Evolutionary conservation across 2,329 filamentous ascomycete species (phyloP).

Genomic region (Penicillium sp.): DNA sequence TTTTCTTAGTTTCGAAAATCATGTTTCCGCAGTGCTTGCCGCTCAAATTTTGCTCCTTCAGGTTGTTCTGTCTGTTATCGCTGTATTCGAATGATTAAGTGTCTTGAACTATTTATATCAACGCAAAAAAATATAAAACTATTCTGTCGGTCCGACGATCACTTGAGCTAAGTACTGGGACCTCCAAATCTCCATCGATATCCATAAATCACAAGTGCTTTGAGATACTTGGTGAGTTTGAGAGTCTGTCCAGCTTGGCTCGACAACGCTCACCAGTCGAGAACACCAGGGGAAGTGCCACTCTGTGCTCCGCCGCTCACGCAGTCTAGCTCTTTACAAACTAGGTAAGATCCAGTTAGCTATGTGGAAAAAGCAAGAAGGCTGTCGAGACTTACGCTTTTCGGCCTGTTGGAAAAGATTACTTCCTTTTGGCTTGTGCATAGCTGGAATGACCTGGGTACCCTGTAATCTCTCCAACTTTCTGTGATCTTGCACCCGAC

Average conservation of each 20-base stretch:
- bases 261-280: conserved; percentile 17
- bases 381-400: conserved; percentile 19
- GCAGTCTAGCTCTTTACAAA: conserved; percentile 25
- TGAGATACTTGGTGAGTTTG: neutral
- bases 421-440: conserved; percentile 26
- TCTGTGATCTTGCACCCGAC: conserved; percentile 22
- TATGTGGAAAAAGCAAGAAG: neutral
- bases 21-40: too few relatives aligned
- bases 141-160: too few relatives aligned
- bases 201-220: neutral
- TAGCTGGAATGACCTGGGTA: conserved; percentile 25
- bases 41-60: too few relatives aligned
- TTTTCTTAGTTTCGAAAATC: too few relatives aligned
- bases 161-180: too few relatives aligned
- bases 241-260: too few relatives aligned
- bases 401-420: conserved; percentile 30
- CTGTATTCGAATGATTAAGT: too few relatives aligned
- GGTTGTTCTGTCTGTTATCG: too few relatives aligned
- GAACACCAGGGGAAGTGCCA: neutral
- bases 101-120: too few relatives aligned
- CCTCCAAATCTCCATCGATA: too few relatives aligned
- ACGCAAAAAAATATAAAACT: too few relatives aligned
- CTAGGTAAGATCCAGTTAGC: conserved; percentile 8
- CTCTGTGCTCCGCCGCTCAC: conserved; percentile 7
- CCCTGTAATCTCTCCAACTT: conserved; percentile 26